phyloP scores from a whole-genome alignment of 192 early-diverging fungal genomes.

The Coemansia sp. region DNA sequence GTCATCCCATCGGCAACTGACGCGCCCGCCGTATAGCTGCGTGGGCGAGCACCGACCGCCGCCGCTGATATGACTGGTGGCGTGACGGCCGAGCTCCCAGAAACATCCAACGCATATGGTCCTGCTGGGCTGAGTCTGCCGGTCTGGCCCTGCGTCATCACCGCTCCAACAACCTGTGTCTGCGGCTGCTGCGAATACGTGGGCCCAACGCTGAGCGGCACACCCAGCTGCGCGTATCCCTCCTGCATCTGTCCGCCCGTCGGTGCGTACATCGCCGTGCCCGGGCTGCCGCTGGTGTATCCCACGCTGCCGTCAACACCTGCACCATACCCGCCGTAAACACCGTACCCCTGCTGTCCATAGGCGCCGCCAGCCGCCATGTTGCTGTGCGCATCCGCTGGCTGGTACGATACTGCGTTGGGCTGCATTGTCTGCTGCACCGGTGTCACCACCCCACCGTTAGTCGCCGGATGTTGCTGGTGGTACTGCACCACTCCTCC shows the following conservation, averaged over 20 bases:
- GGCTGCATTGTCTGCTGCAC: not conserved
- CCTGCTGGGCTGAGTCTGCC: not conserved
- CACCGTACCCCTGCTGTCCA: slow-evolving; percentile 1
- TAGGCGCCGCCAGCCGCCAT: not conserved
- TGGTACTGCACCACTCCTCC: not conserved
- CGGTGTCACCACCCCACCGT: slow-evolving; percentile 2
- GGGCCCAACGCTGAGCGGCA: not conserved
- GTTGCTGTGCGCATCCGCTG: slow-evolving; percentile 1
- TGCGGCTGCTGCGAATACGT: slow-evolving; percentile 13
- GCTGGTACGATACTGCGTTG: slow-evolving; percentile 7
- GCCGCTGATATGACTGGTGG: slow-evolving; percentile 1
- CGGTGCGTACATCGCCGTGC: not conserved
- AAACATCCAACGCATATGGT: not conserved
- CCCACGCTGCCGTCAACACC: slow-evolving; percentile 2
- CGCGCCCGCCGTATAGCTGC: slow-evolving; percentile 36
- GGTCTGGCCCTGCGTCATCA: slow-evolving; percentile 1
- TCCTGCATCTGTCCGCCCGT: slow-evolving; percentile 22
- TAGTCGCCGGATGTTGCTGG: not conserved
- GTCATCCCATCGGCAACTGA: not conserved
- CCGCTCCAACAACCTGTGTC: not conserved
- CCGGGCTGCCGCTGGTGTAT: not conserved
- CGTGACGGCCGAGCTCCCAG: not conserved
- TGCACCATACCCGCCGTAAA: too few relatives aligned
- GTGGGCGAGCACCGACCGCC: slow-evolving; percentile 15
- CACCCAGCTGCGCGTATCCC: slow-evolving; percentile 10